Evolutionary conservation across 352 stramenopile species (phyloP).

Genomic region (Globisporangium nunn): DNA sequence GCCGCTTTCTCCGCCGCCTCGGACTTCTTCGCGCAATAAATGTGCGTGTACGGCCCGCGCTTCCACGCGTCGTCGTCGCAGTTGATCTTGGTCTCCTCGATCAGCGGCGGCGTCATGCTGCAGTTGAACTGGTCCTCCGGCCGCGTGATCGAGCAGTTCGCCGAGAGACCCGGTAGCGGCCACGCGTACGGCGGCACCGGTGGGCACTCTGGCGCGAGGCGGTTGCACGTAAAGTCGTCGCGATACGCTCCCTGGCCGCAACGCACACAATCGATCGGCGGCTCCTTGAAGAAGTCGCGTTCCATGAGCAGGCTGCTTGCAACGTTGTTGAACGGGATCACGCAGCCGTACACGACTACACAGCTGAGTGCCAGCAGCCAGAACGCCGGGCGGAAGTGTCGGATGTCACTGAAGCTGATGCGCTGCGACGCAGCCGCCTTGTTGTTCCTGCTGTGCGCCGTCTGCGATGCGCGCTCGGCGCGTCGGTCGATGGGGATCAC

Average conservation of each 20-base stretch:
- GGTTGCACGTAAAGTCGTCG: constrained; percentile 37
- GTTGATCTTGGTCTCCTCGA: constrained; percentile 71
- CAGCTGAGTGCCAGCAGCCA: constrained; percentile 89
- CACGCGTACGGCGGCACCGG: constrained; percentile 65
- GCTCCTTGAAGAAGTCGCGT: constrained; percentile 81
- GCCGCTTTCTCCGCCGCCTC: constrained; percentile 62
- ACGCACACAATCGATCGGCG: constrained; percentile 32
- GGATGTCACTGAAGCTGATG: constrained; percentile 68
- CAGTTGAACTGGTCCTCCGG: constrained; percentile 58
- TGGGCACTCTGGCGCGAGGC: constrained; percentile 43
- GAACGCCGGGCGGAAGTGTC: constrained; percentile 79
- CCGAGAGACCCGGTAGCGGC: constrained; percentile 60
- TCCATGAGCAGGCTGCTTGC: constrained; percentile 90
- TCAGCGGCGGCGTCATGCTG: constrained; percentile 42
- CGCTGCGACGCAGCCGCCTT: constrained; percentile 23
- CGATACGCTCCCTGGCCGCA: constrained; percentile 57
- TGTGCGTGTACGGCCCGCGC: constrained; percentile 43
- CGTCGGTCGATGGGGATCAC: constrained; percentile 79
- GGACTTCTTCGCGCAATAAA: constrained; percentile 58
- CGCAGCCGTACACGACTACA: constrained; percentile 89
- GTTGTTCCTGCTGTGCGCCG: constrained; percentile 1
- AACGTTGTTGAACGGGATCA: constrained; percentile 94
- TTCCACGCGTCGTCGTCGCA: constrained; percentile 77
- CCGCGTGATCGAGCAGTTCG: constrained; percentile 63
- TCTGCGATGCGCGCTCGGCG: constrained; percentile 26